Evolutionary conservation across 2,329 filamentous ascomycete genomes (phyloP).

Genomic region (Arthrocladium fulminans): DNA sequence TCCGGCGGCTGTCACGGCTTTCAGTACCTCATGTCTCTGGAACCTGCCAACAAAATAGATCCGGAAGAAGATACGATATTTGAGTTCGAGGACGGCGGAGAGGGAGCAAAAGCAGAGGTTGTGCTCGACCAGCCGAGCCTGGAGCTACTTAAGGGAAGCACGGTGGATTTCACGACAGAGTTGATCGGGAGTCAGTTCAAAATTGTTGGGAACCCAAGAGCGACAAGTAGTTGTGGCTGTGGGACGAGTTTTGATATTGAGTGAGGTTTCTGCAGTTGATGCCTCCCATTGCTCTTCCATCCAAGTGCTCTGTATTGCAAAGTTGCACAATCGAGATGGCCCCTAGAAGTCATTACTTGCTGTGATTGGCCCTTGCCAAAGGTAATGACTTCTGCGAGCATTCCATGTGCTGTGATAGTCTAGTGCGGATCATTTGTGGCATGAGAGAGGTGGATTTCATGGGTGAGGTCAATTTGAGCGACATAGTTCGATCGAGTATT

Average conservation of each 20-base stretch:
- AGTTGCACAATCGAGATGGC: too few relatives aligned
- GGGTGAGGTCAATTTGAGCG: too few relatives aligned
- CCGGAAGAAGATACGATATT: constrained; percentile 83
- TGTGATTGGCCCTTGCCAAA: neutral
- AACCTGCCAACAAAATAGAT: constrained; percentile 47
- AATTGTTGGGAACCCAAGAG: constrained; percentile 84
- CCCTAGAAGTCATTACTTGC: too few relatives aligned
- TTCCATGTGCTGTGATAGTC: too few relatives aligned
- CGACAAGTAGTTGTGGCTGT: constrained; percentile 91
- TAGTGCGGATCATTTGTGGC: too few relatives aligned
- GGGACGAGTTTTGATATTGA: constrained; percentile 97
- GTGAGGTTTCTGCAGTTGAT: constrained; percentile 29
- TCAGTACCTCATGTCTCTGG: constrained; percentile 89
- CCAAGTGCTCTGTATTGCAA: too few relatives aligned
- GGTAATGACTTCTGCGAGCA: neutral
- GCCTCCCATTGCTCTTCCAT: too few relatives aligned
- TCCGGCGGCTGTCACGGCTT: constrained; percentile 96
- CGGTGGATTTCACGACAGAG: constrained; percentile 93
- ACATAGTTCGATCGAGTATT: too few relatives aligned
- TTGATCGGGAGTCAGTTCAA: constrained; percentile 93
- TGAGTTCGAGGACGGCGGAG: constrained; percentile 46
- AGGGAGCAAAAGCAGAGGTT: constrained; percentile 56
- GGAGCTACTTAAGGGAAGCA: constrained; percentile 83
- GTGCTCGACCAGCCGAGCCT: constrained; percentile 82
- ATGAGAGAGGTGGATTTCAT: too few relatives aligned